These are phyloP conservation scores for Rusavskia elegans DNA, from an alignment of 495 filamentous ascomycete genomes.

Conservation along the genomic window DNA sequence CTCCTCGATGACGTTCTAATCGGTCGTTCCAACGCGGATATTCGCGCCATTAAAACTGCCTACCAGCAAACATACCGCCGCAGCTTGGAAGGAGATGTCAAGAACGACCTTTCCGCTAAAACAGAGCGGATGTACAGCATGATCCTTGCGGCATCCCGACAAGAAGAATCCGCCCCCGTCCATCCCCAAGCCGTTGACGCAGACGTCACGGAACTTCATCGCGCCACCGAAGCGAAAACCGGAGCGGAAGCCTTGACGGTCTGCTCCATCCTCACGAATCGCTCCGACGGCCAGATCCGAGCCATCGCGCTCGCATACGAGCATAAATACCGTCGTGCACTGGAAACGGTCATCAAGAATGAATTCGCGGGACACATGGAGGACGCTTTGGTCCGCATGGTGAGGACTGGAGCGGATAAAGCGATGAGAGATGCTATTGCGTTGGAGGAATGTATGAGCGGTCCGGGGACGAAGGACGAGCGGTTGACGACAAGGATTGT, in stretches of 20 bases:
- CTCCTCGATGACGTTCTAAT: slow-evolving; percentile 77
- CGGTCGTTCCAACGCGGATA: slow-evolving; percentile 66
- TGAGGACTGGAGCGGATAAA: slow-evolving; percentile 60
- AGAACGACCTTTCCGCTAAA: slow-evolving; percentile 66
- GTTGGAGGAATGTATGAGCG: slow-evolving; percentile 75
- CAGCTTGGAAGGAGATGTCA: slow-evolving; percentile 51
- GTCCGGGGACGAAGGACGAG: slow-evolving; percentile 73
- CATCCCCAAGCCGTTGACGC: slow-evolving; percentile 51
- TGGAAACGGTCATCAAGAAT: slow-evolving; percentile 58
- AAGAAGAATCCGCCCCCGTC: slow-evolving; percentile 61
- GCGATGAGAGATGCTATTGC: slow-evolving; percentile 65
- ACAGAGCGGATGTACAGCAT: slow-evolving; percentile 68
- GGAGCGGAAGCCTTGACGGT: slow-evolving; percentile 65
- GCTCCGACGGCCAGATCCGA: slow-evolving; percentile 63
- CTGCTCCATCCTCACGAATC: slow-evolving; percentile 54
- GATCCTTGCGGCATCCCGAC: slow-evolving; percentile 51
- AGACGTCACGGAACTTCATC: slow-evolving; percentile 57
- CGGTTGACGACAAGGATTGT: slow-evolving; percentile 59
- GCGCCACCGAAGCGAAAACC: slow-evolving; percentile 50
- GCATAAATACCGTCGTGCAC: slow-evolving; percentile 41
- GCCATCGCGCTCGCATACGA: slow-evolving; percentile 62
- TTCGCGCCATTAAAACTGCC: slow-evolving; percentile 60
- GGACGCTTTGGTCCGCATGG: slow-evolving; percentile 61
- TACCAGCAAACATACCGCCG: slow-evolving; percentile 50
- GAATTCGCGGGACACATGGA: slow-evolving; percentile 91